phyloP scores from a whole-genome alignment of 805 yeast genomes.

The Myxozyma geophila region DNA sequence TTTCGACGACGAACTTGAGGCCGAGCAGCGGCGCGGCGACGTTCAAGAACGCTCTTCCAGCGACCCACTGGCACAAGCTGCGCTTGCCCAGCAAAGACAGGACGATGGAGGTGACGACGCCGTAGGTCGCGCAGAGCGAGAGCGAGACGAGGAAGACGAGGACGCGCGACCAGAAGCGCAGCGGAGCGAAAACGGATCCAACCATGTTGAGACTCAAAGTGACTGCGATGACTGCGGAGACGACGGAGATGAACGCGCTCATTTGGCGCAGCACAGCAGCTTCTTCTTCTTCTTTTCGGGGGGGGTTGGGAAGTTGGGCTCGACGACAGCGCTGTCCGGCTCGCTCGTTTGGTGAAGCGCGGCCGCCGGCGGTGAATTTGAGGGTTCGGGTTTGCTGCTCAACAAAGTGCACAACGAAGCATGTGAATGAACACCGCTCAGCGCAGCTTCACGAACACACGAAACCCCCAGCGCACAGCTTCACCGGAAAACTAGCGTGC shows the following conservation, averaged over 20 bases:
- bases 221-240: conserved; percentile 19
- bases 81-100: conserved; percentile 72
- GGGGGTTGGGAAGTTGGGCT: too few relatives aligned
- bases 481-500: too few relatives aligned
- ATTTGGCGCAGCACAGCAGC: neutral
- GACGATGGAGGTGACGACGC: conserved; percentile 69
- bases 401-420: too few relatives aligned
- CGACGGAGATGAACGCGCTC: conserved; percentile 35
- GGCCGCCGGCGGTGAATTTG: too few relatives aligned
- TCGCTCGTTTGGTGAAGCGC: too few relatives aligned
- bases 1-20: conserved; percentile 67
- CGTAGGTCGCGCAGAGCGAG: conserved; percentile 44
- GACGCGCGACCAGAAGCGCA: conserved; percentile 45
- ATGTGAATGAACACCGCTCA: too few relatives aligned
- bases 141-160: conserved; percentile 42
- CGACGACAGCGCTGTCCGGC: too few relatives aligned
- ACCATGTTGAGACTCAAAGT: conserved; percentile 26
- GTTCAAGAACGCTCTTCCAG: conserved; percentile 79
- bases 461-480: too few relatives aligned
- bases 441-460: too few relatives aligned
- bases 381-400: too few relatives aligned
- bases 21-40: conserved; percentile 67
- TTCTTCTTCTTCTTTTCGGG: too few relatives aligned
- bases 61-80: conserved; percentile 83
- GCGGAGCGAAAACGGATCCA: conserved; percentile 41